These are phyloP conservation scores for Lactuca sativa DNA, from an alignment of 129 eudicot species.

Conservation along the genomic window DNA sequence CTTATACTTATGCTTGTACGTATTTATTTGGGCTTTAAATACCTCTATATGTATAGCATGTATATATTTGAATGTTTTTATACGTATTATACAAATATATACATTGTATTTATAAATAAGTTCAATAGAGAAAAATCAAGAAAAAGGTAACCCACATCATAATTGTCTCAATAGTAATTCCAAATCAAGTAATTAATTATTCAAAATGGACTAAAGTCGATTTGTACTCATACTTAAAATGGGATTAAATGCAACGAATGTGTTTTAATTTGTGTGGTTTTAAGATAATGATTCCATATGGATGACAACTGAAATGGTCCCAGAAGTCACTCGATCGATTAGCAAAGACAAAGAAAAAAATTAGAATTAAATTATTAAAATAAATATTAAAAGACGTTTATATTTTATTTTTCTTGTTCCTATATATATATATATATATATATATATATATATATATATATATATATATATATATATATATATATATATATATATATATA, in stretches of 20 bases:
- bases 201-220: slow-evolving; percentile 30
- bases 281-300: slow-evolving; percentile 29
- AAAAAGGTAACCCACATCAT: not conserved
- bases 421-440: not conserved
- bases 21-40: slow-evolving; percentile 3
- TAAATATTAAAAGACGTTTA: not conserved
- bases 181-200: slow-evolving; percentile 22
- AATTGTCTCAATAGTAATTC: slow-evolving; percentile 17
- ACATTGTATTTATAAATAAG: slow-evolving; percentile 2
- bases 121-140: slow-evolving; percentile 13
- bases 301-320: slow-evolving; percentile 36
- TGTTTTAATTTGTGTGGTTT: slow-evolving; percentile 30
- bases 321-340: slow-evolving; percentile 26
- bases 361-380: not conserved
- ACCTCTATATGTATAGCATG: slow-evolving; percentile 19
- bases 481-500: too few species aligned
- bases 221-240: slow-evolving; percentile 24
- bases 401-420: not conserved
- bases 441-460: too few species aligned
- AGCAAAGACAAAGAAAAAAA: slow-evolving; percentile 5
- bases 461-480: too few species aligned
- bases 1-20: slow-evolving; percentile 19
- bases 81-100: slow-evolving; percentile 28
- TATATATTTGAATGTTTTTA: not conserved
- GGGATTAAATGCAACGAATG: slow-evolving; percentile 35